Evolutionary conservation across 140 eudicot genomes (phyloP), one percentile per base, ranked within the genome.

Genomic region (Ambrosia hybrid): DNA sequence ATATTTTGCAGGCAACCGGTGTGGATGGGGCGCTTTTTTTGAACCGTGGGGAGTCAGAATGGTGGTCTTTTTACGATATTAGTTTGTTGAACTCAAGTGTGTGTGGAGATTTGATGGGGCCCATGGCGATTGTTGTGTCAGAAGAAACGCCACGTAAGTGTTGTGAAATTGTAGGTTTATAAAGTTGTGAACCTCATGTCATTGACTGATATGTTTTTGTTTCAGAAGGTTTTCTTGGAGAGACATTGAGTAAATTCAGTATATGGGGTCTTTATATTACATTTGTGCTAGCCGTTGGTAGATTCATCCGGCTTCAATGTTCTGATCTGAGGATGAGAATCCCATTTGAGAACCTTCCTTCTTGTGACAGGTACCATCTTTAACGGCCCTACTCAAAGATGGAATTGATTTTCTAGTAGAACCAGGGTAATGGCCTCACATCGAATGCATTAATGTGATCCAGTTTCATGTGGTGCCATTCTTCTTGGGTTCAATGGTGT

Each of bases 181-280:
- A 41, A 21, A 38, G 16, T n/a, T 73, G 65, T 6, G 15, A 12
- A 46, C 30, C 73, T 37, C 51, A 17, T 4, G 46, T 64, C 45
- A 71, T 21, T 59, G 49, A 45, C 72, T 38, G 26, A 38, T 67
- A 2, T 52, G 3, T 36, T 57, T 57, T 6, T 13, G 52, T 74
- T 79, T 46, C 73, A 87, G 93, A 87, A 82, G 93, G 93, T 34
- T 73, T 87, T 80, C 84, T 87, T 68, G 93, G 93, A 55, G 93
- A 84, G 73, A 87, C 93, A 0, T 65, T 87, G 69, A 87, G 90
- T 83, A 87, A 87, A 61, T 87, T 87, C 86, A 87, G 93, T 76
- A 87, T 87, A 77, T 87, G 93, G 93, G 89, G 93, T 62, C 87
- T 87, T 2, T 87, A 87, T 51, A 87, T 87, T 45, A 87, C 93